Evolutionary conservation across 2,329 filamentous ascomycete genomes (phyloP).

Genomic region (Aphanocladium album): DNA sequence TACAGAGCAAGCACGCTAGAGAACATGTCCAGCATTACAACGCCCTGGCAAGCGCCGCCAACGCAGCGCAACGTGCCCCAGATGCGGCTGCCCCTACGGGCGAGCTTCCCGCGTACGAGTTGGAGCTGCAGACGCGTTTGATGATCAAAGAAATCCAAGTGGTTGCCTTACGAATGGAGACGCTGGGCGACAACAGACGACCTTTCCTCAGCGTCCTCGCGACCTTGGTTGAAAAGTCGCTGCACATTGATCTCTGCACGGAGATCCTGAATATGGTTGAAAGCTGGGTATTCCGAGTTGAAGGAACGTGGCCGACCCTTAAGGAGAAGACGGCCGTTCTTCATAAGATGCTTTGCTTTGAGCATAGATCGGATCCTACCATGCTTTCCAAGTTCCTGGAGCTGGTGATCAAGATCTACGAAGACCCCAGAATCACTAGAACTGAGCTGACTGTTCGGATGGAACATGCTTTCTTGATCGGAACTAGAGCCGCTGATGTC

Average conservation of each 20-base stretch:
- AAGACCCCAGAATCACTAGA: conserved; percentile 90
- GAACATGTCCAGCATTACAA: conserved; percentile 82
- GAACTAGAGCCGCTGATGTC: conserved; percentile 86
- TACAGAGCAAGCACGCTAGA: conserved; percentile 86
- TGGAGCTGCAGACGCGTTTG: conserved; percentile 82
- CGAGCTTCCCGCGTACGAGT: conserved; percentile 68
- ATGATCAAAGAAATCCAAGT: conserved; percentile 96
- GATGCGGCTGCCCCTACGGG: conserved; percentile 48
- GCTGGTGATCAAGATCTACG: conserved; percentile 95
- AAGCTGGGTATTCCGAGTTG: conserved; percentile 91
- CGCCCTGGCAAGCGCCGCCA: conserved; percentile 48
- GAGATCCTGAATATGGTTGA: conserved; percentile 95
- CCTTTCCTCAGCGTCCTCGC: conserved; percentile 95
- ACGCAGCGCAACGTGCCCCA: conserved; percentile 39
- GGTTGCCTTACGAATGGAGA: conserved; percentile 86
- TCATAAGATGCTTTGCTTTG: conserved; percentile 98
- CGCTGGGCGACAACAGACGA: conserved; percentile 80
- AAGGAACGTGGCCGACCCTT: conserved; percentile 90
- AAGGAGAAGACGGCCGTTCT: conserved; percentile 99
- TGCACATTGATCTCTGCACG: conserved; percentile 78
- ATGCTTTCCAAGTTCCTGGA: conserved; percentile 92
- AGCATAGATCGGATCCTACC: conserved; percentile 74
- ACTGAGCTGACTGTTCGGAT: conserved; percentile 95
- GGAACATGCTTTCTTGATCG: conserved; percentile 97
- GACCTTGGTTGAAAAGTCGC: conserved; percentile 90